Conservation (phyloP, 495 filamentous ascomycete species). For the Aspergillus incahuasiensis region DNA sequence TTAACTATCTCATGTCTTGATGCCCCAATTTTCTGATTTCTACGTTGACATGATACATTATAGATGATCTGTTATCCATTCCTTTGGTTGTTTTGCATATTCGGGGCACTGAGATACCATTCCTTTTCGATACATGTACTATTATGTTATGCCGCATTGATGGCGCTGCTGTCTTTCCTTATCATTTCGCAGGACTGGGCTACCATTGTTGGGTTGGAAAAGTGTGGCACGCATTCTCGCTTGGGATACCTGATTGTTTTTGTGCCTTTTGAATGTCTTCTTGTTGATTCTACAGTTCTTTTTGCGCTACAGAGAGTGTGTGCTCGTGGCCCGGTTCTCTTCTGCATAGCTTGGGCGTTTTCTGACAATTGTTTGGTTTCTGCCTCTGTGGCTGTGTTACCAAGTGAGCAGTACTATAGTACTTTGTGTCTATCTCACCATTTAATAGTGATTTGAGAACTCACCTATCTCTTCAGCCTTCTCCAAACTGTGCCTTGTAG, state of each 20-base stretch:
- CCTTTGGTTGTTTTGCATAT: constrained; percentile 32
- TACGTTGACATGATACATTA: constrained; percentile 22
- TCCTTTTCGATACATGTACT: constrained; percentile 38
- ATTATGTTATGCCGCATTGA: constrained; percentile 39
- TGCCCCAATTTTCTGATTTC: constrained; percentile 23
- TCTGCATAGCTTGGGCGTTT: constrained; percentile 17
- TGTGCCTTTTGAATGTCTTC: constrained; percentile 1
- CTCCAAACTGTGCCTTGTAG: not conserved
- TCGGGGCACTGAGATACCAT: constrained; percentile 38
- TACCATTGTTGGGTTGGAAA: constrained; percentile 18
- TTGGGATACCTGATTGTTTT: constrained; percentile 13
- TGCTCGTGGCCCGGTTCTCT: not conserved
- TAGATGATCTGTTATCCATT: constrained; percentile 41
- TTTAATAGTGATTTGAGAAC: constrained; percentile 1
- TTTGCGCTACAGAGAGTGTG: not conserved
- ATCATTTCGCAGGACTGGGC: constrained; percentile 33
- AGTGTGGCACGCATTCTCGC: constrained; percentile 16
- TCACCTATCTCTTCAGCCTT: not conserved
- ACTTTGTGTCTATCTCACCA: constrained; percentile 1
- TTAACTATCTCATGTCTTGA: constrained; percentile 36
- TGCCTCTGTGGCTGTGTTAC: not conserved
- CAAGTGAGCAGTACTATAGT: not conserved
- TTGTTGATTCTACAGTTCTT: not conserved
- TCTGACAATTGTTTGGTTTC: constrained; percentile 1
- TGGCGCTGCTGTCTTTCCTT: constrained; percentile 47